A percentile compares a stretch with the other conserved stretches of the same genome.
Evolutionary conservation across 345 rosid species (phyloP).

Genomic region (Eutrema yunnanense): DNA sequence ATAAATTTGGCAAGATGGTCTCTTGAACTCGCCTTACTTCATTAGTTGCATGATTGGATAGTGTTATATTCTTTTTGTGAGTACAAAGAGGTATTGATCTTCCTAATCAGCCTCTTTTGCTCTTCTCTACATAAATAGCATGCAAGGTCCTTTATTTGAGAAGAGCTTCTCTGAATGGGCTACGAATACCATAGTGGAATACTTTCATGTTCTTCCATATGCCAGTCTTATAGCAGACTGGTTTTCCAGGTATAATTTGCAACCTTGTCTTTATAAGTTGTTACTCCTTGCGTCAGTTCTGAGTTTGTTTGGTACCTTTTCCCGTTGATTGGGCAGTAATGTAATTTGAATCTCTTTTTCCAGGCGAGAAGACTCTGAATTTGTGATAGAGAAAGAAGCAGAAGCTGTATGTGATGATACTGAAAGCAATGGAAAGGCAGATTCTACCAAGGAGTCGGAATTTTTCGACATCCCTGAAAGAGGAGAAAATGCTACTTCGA

Average conservation of each 20-base stretch:
- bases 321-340: background rate
- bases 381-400: constrained; percentile 23
- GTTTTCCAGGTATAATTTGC: constrained; percentile 40
- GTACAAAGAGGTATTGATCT: background rate
- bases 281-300: background rate
- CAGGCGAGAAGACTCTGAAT: constrained; percentile 20
- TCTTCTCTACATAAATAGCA: constrained; percentile 28
- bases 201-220: constrained; percentile 57
- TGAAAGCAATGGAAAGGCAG: constrained; percentile 5
- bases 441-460: background rate
- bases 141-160: constrained; percentile 51
- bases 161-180: constrained; percentile 34
- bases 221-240: constrained; percentile 40
- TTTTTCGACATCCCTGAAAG: background rate
- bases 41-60: background rate
- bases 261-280: background rate
- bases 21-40: background rate
- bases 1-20: background rate
- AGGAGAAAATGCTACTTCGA: background rate
- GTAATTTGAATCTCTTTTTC: background rate
- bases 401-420: constrained; percentile 13
- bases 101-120: background rate
- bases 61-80: background rate
- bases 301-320: background rate
- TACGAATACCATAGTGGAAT: constrained; percentile 35